Conservation (phyloP, 139 green algal species). For the Mesostigma viride region DNA sequence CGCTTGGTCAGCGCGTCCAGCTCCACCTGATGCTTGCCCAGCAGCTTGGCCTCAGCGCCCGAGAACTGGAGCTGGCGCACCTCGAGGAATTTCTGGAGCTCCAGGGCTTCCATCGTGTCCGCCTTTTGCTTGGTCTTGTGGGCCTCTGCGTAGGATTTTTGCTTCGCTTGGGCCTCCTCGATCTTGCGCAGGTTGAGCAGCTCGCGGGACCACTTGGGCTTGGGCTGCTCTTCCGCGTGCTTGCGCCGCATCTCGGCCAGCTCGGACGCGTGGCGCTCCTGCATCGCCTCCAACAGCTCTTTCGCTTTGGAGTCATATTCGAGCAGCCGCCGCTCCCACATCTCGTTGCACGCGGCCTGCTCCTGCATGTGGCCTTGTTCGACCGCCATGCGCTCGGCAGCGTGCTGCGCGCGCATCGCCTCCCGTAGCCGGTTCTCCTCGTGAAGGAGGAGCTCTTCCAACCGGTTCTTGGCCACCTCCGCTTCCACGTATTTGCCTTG, state of each 20-base stretch:
- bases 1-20: slow-evolving; percentile 3
- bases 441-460: slow-evolving; percentile 2
- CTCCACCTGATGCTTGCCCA: slow-evolving; percentile 10
- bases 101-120: slow-evolving; percentile 19
- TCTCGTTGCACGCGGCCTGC: not conserved
- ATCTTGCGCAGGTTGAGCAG: slow-evolving; percentile 20
- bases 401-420: not conserved
- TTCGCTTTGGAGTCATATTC: not conserved
- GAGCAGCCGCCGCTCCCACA: not conserved
- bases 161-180: slow-evolving; percentile 12
- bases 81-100: slow-evolving; percentile 7
- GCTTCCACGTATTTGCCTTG: slow-evolving; percentile 1
- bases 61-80: not conserved
- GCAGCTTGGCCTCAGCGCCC: not conserved
- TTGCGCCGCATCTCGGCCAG: not conserved
- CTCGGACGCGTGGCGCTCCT: not conserved
- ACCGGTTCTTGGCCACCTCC: not conserved
- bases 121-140: slow-evolving; percentile 16
- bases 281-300: not conserved
- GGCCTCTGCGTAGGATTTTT: slow-evolving; percentile 12
- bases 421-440: not conserved
- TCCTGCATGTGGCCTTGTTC: not conserved
- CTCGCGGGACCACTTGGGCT: slow-evolving; percentile 13
- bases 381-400: not conserved
- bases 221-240: too few species aligned